phyloP scores from a whole-genome alignment of 1,284 basidiomycete species.

The Thelephora terrestris region DNA sequence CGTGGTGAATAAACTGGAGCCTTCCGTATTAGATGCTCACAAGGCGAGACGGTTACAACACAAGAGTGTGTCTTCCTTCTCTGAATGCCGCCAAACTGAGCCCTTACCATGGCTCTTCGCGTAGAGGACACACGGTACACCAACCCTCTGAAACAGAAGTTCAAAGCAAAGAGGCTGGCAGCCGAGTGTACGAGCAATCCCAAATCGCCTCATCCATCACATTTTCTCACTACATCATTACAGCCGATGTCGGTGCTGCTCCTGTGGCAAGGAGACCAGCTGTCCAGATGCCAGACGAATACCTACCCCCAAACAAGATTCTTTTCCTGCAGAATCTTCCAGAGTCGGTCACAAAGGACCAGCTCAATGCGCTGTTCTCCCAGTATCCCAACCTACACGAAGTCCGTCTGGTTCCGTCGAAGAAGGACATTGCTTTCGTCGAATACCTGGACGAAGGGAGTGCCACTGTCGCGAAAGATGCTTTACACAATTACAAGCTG shows the following conservation, averaged over 20 bases:
- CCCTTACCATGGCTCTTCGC: not conserved
- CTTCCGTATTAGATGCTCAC: conserved; percentile 61
- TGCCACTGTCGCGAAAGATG: conserved; percentile 87
- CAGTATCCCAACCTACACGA: conserved; percentile 92
- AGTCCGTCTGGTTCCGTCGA: conserved; percentile 93
- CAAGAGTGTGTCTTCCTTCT: conserved; percentile 54
- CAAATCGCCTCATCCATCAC: conserved; percentile 2
- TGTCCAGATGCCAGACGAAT: conserved; percentile 98
- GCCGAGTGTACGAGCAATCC: conserved; percentile 47
- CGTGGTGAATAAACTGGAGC: conserved; percentile 70
- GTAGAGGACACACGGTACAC: conserved; percentile 72
- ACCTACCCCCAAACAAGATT: conserved; percentile 98
- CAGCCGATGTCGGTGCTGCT: conserved; percentile 57
- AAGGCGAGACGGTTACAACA: conserved; percentile 64
- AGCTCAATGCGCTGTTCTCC: conserved; percentile 80
- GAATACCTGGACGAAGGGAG: conserved; percentile 87
- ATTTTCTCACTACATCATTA: conserved; percentile 7
- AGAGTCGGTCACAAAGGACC: conserved; percentile 83
- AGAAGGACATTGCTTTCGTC: conserved; percentile 94
- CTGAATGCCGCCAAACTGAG: not conserved
- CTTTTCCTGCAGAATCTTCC: conserved; percentile 96
- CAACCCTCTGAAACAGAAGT: conserved; percentile 82
- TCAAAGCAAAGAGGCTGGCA: conserved; percentile 69
- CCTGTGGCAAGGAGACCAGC: conserved; percentile 67
- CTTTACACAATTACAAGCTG: conserved; percentile 92